These are phyloP conservation scores for Talaromyces stipitatus DNA, from an alignment of 495 filamentous ascomycete genomes.

Conservation along the genomic window DNA sequence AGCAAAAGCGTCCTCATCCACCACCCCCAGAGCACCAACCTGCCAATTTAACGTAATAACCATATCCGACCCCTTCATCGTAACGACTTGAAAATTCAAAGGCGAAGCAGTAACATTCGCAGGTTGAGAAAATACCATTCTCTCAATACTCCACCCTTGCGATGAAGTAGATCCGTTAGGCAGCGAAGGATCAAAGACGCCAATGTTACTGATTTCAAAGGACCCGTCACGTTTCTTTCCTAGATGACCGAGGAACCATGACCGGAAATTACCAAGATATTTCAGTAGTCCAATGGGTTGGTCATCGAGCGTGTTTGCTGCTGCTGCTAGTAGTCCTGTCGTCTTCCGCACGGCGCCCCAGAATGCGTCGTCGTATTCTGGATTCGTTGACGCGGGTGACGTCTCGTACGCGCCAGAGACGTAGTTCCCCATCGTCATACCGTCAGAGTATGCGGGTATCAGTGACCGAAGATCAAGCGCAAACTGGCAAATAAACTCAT, in stretches of 20 bases:
- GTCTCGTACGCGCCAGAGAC: constrained; percentile 8
- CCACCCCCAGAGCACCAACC: constrained; percentile 9
- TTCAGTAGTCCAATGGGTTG: constrained; percentile 12
- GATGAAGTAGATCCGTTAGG: background rate
- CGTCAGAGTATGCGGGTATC: constrained; percentile 6
- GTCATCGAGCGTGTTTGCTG: constrained; percentile 9
- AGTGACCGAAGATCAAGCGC: constrained; percentile 10
- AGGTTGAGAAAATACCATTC: constrained; percentile 12
- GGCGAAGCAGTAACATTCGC: constrained; percentile 10
- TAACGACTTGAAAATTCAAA: constrained; percentile 12
- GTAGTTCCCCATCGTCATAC: constrained; percentile 9
- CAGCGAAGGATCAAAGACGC: constrained; percentile 11
- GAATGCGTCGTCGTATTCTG: constrained; percentile 4
- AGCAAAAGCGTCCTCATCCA: constrained; percentile 9
- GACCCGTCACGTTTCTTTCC: constrained; percentile 12
- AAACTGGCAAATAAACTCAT: constrained; percentile 9
- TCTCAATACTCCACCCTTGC: constrained; percentile 9
- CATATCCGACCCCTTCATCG: constrained; percentile 12
- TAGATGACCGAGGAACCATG: constrained; percentile 8
- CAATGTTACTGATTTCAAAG: constrained; percentile 15
- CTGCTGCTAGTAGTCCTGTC: constrained; percentile 7
- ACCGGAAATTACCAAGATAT: constrained; percentile 10
- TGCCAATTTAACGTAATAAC: constrained; percentile 17
- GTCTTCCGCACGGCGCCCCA: constrained; percentile 11
- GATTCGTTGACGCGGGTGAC: background rate